Conservation (phyloP, 2,329 filamentous ascomycete species). For the Aureobasidium mangrovei region DNA sequence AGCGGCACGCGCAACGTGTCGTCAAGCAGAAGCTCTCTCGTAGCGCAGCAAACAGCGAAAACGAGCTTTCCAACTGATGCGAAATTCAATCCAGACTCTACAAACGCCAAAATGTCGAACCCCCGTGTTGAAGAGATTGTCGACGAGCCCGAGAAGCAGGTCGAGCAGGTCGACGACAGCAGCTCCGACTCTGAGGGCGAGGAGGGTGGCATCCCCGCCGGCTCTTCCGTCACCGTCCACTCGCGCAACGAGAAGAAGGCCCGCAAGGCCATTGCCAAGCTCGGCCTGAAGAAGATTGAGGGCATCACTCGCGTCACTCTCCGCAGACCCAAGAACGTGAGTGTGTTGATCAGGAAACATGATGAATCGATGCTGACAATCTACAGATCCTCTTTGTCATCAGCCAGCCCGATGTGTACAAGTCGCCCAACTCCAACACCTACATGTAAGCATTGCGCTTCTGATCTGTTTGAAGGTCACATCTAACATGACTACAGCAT, state of each 20-base stretch:
- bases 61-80: not conserved
- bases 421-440: slow-evolving; percentile 97
- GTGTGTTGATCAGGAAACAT: slow-evolving; percentile 33
- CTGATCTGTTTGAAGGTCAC: slow-evolving; percentile 13
- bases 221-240: slow-evolving; percentile 84
- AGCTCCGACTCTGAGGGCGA: slow-evolving; percentile 70
- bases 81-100: slow-evolving; percentile 11
- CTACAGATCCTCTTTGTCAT: slow-evolving; percentile 95
- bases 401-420: slow-evolving; percentile 99
- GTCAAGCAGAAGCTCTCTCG: not conserved
- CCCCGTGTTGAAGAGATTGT: slow-evolving; percentile 95
- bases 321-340: slow-evolving; percentile 96
- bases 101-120: slow-evolving; percentile 71
- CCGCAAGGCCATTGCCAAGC: slow-evolving; percentile 97
- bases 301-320: slow-evolving; percentile 98
- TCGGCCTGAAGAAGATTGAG: slow-evolving; percentile 89
- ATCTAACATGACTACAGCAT: slow-evolving; percentile 51
- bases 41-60: not conserved
- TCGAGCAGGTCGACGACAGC: slow-evolving; percentile 64
- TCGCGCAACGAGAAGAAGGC: slow-evolving; percentile 99
- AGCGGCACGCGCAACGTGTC: not conserved
- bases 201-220: slow-evolving; percentile 64
- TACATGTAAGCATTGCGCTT: slow-evolving; percentile 70
- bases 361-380: slow-evolving; percentile 13
- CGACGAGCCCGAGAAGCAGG: slow-evolving; percentile 74